Conservation (phyloP, 2,329 filamentous ascomycete species). For the Trichoderma sp. region DNA sequence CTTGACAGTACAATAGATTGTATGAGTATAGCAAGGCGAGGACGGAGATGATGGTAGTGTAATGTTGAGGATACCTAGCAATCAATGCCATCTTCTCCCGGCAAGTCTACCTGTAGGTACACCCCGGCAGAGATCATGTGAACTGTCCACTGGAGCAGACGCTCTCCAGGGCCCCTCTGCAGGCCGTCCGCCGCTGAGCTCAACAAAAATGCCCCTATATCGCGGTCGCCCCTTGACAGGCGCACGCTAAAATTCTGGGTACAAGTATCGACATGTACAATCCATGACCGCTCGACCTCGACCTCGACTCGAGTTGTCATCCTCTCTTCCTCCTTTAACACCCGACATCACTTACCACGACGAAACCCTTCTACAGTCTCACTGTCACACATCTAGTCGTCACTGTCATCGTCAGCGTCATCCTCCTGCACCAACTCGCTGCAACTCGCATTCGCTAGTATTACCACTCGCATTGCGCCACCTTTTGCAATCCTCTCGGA, state of each 20-base stretch:
- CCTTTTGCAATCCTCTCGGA: slow-evolving; percentile 1
- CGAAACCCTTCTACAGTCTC: background rate
- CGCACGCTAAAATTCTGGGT: background rate
- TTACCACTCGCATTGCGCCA: background rate
- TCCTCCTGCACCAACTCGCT: background rate
- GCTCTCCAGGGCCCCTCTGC: background rate
- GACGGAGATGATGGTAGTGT: no score
- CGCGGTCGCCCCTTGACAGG: background rate
- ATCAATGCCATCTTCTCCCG: no score
- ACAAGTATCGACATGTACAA: background rate
- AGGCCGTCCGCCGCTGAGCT: slow-evolving; percentile 13
- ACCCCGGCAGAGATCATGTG: background rate
- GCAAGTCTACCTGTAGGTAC: no score
- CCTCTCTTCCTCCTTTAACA: background rate
- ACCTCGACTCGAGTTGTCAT: background rate
- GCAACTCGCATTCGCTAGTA: background rate
- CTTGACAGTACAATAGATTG: no score
- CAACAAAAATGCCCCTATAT: slow-evolving; percentile 24
- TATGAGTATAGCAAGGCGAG: no score
- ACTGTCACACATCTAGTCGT: background rate
- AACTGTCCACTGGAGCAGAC: no score
- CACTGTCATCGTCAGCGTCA: background rate
- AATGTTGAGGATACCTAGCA: no score
- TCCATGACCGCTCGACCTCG: slow-evolving; percentile 1
- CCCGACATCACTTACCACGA: background rate